A percentile compares a stretch with the other conserved stretches of the same genome.
phyloP scores from a whole-genome alignment of 192 early-diverging fungal species.

The Coemansia reversa region DNA sequence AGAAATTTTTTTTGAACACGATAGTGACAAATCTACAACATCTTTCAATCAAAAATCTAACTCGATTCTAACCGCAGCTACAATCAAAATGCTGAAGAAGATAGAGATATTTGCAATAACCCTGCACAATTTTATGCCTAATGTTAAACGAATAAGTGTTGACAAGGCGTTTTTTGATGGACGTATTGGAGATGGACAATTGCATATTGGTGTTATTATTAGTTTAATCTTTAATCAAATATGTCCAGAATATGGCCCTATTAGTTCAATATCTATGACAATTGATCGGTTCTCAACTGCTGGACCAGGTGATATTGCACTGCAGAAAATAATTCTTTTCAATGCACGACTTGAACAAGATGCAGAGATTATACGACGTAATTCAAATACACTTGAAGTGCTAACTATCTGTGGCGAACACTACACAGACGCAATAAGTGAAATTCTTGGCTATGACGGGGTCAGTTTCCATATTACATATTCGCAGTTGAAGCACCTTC shows the following conservation, averaged over 20 bases:
- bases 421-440: neutral
- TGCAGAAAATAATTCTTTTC: neutral
- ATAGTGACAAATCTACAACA: neutral
- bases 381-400: neutral
- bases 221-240: neutral
- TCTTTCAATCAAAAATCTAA: neutral
- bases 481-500: neutral
- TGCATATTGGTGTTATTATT: neutral
- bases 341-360: neutral
- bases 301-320: neutral
- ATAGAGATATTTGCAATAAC: neutral
- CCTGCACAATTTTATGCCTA: neutral
- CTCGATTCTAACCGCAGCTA: neutral
- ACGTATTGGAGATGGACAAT: neutral
- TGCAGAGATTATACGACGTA: neutral
- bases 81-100: neutral
- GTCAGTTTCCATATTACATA: neutral
- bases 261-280: neutral
- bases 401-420: neutral
- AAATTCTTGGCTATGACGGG: neutral
- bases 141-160: neutral
- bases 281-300: neutral
- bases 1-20: neutral
- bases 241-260: neutral
- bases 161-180: neutral